Base-by-base conservation (phyloP, 768 basidiomycete genomes). In the Punctularia strigosozonata region DNA sequence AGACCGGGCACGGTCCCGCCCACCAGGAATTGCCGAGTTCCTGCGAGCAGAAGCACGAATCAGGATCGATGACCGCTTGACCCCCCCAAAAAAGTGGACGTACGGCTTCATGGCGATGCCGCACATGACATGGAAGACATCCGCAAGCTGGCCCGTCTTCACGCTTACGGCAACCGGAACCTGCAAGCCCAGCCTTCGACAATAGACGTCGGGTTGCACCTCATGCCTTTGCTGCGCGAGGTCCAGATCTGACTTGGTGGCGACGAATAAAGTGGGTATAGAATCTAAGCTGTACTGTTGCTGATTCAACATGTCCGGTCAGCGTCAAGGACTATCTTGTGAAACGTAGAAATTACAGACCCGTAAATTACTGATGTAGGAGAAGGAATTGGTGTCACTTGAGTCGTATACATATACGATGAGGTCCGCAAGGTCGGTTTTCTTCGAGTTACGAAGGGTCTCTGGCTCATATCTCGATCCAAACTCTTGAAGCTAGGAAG, bases 201-300 rank as follows among this genome's bases (percentile, higher is more conserved):
- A 94, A 54, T 99, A 99, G 10, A 92, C 89, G 53, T 98, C 94
- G 25, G 94, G 94, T 53, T 99, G 94, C 17, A 98, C 92, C 65
- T 99, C 94, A 56, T 97, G 94, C 55, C 94, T 69, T 84, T 95
- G 53, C 15, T 41, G 42, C 8, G 94, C 94, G 36, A 99, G 77
- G 59, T 99, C 94, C 20, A 95, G 73, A 57, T 99, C 94, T 5
- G 90, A 92, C 62, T 99, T 99, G 26, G 94, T 98, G n/a, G 94
- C 94, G 19, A 99, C 91, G 57, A 98, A 97, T 25, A 98, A 62
- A 8, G 87, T 91, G 19, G 94, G 92, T 55, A 97, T 87, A 57
- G 89, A 84, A 56, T 97, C 90, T 22, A 95, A 66, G 47, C 76
- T 89, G 57, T 97, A 94, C 72, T 92, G 90, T 87, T 97, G 92